Evolutionary conservation across 805 yeast genomes (phyloP), one percentile per base, ranked within the genome.

Genomic region (Wickerhamiella australiensis): DNA sequence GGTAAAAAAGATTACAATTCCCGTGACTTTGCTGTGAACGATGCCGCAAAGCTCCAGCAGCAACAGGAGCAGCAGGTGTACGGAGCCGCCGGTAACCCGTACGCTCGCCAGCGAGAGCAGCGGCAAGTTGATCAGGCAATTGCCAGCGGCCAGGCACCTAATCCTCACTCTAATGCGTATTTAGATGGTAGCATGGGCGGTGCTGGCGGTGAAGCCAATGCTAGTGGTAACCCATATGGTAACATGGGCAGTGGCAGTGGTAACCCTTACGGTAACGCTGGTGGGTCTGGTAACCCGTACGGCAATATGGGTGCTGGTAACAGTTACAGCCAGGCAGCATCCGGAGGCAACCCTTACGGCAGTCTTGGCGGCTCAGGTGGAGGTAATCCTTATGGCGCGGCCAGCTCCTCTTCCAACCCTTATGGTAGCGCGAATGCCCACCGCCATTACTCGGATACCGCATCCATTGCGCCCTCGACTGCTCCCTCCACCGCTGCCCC

Each of bases 11-110:
- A 54, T 29, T 46, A 49, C 50, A 49, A 46, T 13, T 27, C 54
- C 5, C 54, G 55, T 47, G 17, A 54, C 51, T 46, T 52, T 12
- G 22, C 58, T 11, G 59, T 56, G 1, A 53, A 53, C 31, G 55
- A 54, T 18, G 40, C 41, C 12, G 5, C 23, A 9, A n/a, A 23
- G 17, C 43, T 58, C 17, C 56, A 55, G 37, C 36, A 33, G 25
- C 49, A 51, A 46, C 60, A 56, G 53, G 57, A 57, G 52, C 41
- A 51, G 45, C 51, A 53, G 12, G 46, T 56, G 17, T 56, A 56
- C 41, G 59, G 58, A 36, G 50, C 52, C 25, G 57, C 56, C 26
- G 53, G 57, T 31, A 57, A 57, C 49, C 60, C 60, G 9, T 57
- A 57, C 47, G 57, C 56, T 5, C 23, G 46, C 26, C 21, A 33